Conservation (phyloP, 108 stramenopile species). For the Mayamaea pseudoterrestris region DNA sequence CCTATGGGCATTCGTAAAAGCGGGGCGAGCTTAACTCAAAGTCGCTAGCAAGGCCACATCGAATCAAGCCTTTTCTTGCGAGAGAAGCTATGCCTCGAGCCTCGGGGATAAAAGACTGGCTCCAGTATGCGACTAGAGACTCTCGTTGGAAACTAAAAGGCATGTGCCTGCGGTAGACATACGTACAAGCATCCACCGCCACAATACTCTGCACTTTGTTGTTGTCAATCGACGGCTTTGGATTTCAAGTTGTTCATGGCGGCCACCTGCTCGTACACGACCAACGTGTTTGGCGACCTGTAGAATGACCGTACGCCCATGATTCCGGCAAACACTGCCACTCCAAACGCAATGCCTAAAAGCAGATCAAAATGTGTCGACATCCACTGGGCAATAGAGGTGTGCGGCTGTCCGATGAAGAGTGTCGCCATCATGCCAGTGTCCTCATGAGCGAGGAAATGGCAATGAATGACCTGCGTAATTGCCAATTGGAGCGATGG, state of each 20-base stretch:
- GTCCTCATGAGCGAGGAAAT: conserved; percentile 48
- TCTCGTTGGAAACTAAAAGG: too few relatives aligned
- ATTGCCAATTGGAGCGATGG: not conserved
- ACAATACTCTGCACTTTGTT: too few relatives aligned
- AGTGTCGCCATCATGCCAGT: conserved; percentile 43
- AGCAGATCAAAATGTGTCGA: conserved; percentile 9
- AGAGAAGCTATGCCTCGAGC: too few relatives aligned
- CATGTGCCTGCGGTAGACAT: too few relatives aligned
- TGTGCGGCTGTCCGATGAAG: conserved; percentile 18
- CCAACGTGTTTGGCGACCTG: not conserved
- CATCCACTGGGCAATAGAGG: conserved; percentile 9
- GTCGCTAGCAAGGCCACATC: too few relatives aligned
- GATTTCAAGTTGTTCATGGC: conserved; percentile 25
- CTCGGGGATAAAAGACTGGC: too few relatives aligned
- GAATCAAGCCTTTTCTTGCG: too few relatives aligned
- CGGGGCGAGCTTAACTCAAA: too few relatives aligned
- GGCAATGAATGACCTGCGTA: conserved; percentile 29
- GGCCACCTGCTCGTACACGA: conserved; percentile 5
- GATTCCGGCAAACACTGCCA: conserved; percentile 1
- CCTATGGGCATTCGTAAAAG: too few relatives aligned
- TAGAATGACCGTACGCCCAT: too few relatives aligned
- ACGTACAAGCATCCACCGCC: too few relatives aligned
- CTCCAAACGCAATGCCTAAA: conserved; percentile 2
- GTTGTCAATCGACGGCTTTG: conserved; percentile 14
- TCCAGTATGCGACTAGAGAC: too few relatives aligned